Evolutionary conservation across 139 green algal species (phyloP).

Genomic region (Asterochloris sp.): DNA sequence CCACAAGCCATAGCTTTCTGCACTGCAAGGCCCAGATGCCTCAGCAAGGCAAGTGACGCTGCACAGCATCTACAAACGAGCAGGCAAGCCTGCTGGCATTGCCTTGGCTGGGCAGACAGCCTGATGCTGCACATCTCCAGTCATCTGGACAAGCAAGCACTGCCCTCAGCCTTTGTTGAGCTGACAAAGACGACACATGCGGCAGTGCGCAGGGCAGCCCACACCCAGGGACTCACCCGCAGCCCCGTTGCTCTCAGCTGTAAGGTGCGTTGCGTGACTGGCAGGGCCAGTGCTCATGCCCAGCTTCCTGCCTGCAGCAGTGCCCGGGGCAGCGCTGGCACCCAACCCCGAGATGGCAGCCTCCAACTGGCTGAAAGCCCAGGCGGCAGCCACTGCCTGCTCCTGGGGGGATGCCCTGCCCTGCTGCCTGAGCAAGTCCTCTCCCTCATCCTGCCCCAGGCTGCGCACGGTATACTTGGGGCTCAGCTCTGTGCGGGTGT

Average conservation of each 20-base stretch:
- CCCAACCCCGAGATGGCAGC: slow-evolving; percentile 25
- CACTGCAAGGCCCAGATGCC: not conserved
- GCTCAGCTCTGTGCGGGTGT: slow-evolving; percentile 37
- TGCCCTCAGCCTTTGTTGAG: too few relatives aligned
- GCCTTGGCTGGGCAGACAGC: too few relatives aligned
- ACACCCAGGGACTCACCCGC: too few relatives aligned
- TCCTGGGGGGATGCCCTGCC: not conserved
- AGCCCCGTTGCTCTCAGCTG: too few relatives aligned
- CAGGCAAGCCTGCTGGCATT: too few relatives aligned
- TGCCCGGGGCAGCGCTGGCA: not conserved
- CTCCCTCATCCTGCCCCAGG: not conserved
- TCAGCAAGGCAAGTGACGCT: too few relatives aligned
- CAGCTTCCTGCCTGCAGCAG: slow-evolving; percentile 11
- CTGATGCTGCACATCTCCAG: too few relatives aligned
- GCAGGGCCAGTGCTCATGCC: not conserved
- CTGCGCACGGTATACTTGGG: slow-evolving; percentile 51
- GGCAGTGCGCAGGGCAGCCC: too few relatives aligned
- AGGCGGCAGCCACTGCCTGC: slow-evolving; percentile 34
- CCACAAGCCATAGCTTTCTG: slow-evolving; percentile 10
- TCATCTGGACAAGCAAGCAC: too few relatives aligned
- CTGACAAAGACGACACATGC: too few relatives aligned
- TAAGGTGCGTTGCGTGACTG: too few relatives aligned
- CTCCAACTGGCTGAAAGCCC: slow-evolving; percentile 35
- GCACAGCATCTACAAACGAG: not conserved
- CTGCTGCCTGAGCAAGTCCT: not conserved